These are phyloP conservation scores for Saccharomycopsis capsularis DNA, from an alignment of 805 yeast genomes.

Conservation along the genomic window DNA sequence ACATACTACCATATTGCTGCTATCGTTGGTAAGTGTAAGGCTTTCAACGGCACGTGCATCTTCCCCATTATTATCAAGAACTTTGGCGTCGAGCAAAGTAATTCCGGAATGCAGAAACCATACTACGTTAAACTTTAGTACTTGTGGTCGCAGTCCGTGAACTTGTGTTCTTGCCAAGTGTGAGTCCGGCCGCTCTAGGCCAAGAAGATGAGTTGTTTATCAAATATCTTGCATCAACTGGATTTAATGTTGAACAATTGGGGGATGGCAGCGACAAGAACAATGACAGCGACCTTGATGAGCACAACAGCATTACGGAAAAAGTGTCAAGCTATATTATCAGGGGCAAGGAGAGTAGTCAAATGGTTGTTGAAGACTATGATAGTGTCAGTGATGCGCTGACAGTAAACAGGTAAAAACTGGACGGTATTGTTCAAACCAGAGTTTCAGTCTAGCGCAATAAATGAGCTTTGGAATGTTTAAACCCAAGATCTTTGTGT, in stretches of 20 bases:
- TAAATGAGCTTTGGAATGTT: too few species aligned
- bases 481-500: too few species aligned
- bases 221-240: conserved; percentile 56
- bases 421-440: too few species aligned
- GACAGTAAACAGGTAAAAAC: too few species aligned
- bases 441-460: too few species aligned
- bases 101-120: conserved; percentile 62
- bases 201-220: conserved; percentile 70
- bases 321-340: conserved; percentile 1
- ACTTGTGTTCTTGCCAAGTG: conserved; percentile 65
- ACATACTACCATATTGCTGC: conserved; percentile 88
- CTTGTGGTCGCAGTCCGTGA: conserved; percentile 63
- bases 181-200: conserved; percentile 77
- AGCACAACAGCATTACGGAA: not conserved
- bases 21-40: conserved; percentile 87
- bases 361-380: conserved; percentile 9
- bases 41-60: conserved; percentile 81
- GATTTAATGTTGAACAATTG: conserved; percentile 60
- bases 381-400: not conserved
- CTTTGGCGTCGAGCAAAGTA: conserved; percentile 46
- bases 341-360: not conserved
- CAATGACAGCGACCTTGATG: not conserved
- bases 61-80: conserved; percentile 73
- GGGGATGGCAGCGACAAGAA: conserved; percentile 30
- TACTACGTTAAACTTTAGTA: conserved; percentile 73